These are phyloP conservation scores for Elaphomyces granulatus DNA, from an alignment of 495 filamentous ascomycete species.

Conservation along the genomic window DNA sequence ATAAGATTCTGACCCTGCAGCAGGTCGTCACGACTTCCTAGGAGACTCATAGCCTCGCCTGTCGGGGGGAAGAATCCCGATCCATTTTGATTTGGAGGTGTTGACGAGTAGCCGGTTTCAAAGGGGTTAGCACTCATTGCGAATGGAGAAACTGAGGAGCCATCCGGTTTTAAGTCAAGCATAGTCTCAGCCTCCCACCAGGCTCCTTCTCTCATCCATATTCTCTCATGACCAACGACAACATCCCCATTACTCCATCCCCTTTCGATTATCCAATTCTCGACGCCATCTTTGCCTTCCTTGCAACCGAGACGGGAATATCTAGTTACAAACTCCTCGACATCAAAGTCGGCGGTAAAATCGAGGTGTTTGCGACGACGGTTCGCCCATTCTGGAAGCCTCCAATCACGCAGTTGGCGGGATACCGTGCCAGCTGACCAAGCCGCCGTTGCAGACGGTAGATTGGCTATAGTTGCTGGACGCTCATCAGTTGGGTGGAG, in stretches of 20 bases:
- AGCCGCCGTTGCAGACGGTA: conserved; percentile 45
- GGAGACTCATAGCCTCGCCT: conserved; percentile 43
- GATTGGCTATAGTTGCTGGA: conserved; percentile 49
- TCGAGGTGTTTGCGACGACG: conserved; percentile 84
- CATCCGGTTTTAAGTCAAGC: conserved; percentile 75
- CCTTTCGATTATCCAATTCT: conserved; percentile 88
- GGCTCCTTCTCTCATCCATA: conserved; percentile 87
- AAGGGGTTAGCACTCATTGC: conserved; percentile 30
- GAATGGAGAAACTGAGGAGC: conserved; percentile 14
- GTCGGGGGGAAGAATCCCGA: conserved; percentile 60
- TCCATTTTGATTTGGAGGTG: conserved; percentile 29
- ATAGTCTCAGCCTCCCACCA: conserved; percentile 99
- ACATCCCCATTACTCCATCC: conserved; percentile 99
- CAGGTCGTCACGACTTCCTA: conserved; percentile 59
- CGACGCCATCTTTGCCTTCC: conserved; percentile 83
- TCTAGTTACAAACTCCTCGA: conserved; percentile 76
- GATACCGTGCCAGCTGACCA: conserved; percentile 92
- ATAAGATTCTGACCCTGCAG: conserved; percentile 46
- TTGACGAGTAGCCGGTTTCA: conserved; percentile 49
- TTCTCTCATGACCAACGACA: conserved; percentile 70
- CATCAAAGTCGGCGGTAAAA: conserved; percentile 91
- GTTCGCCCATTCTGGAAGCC: conserved; percentile 92
- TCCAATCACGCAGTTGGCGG: conserved; percentile 80
- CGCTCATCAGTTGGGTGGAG: conserved; percentile 84
- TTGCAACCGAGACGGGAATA: conserved; percentile 75